Evolutionary conservation across 1,284 basidiomycete species (phyloP), one percentile per base, ranked within the genome.

Genomic region (Marasmius oreades): DNA sequence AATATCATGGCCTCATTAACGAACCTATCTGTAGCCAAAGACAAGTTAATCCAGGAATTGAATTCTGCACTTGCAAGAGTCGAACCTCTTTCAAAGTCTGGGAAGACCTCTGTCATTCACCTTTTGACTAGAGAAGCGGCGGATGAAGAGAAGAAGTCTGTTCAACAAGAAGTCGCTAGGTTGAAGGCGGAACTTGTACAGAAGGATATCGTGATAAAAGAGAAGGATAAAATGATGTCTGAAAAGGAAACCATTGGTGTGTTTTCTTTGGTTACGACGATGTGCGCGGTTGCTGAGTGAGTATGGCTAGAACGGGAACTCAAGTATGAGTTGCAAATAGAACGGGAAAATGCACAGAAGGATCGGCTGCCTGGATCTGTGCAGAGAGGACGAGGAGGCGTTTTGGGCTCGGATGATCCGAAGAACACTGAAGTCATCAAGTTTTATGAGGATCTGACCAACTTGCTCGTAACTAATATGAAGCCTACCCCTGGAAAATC

Each of bases 121-220:
- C 78, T 92, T 57, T 69, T 92, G 14, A 88, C 87, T 6, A 81
- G 86, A 52, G 87, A 90, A 61, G 80, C 81, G 3, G 88, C 84
- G 6, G 84, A 90, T 55, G 80, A 82, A 58, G 87, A 90, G 70
- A 82, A 82, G 62, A 77, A 76, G 52, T 69, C 59, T 1, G 66
- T 82, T 28, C 77, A 84, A 56, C 70, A 77, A 51, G 80, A 86
- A 56, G 66, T 84, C 24, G 67, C 64, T 22, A 68, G 70, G 14
- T 74, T 79, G 64, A 79, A 79, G 59, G 71, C 75, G 1, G 59
- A 68, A 22, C 61, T 79, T 47, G 76, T 75, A 53, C 73, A 77
- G 33, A 77, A 73, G 55, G 77, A 83, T 43, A 63, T 63, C 31
- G 51, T 66, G 7, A 67, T 86, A 4, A 71, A 71, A n/a, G 69